These are phyloP conservation scores for Coemansia sp. DNA, from an alignment of 192 early-diverging fungal species.

Conservation along the genomic window DNA sequence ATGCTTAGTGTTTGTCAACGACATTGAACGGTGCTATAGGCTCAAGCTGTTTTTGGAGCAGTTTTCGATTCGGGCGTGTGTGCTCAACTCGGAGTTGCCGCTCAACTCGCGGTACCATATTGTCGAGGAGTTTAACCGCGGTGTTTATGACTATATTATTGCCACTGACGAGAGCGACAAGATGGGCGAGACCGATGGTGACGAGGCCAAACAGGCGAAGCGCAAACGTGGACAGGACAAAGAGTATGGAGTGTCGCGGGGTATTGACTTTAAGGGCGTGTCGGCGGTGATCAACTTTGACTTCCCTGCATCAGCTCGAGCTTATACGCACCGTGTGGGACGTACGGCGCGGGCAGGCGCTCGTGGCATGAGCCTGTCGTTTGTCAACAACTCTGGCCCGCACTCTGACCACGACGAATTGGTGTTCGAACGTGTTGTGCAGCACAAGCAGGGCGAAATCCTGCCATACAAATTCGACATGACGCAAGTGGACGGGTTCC, in stretches of 20 bases:
- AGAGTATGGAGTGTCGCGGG: slow-evolving; percentile 95
- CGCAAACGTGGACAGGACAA: slow-evolving; percentile 63
- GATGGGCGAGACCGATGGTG: slow-evolving; percentile 61
- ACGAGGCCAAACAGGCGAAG: slow-evolving; percentile 35
- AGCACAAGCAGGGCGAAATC: slow-evolving; percentile 59
- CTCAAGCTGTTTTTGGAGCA: slow-evolving; percentile 95
- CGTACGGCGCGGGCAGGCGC: slow-evolving; percentile 91
- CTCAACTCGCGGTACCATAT: slow-evolving; percentile 90
- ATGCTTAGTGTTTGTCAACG: slow-evolving; percentile 93
- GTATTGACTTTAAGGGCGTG: slow-evolving; percentile 94
- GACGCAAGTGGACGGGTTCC: slow-evolving; percentile 85
- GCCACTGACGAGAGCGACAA: slow-evolving; percentile 88
- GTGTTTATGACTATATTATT: slow-evolving; percentile 92
- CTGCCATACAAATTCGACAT: slow-evolving; percentile 85
- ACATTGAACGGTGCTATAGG: slow-evolving; percentile 90
- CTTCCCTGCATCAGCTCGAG: slow-evolving; percentile 78
- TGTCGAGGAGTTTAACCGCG: slow-evolving; percentile 96
- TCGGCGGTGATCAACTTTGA: slow-evolving; percentile 97
- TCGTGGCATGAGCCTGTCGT: slow-evolving; percentile 85
- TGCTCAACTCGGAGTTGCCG: slow-evolving; percentile 94
- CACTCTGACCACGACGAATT: slow-evolving; percentile 58
- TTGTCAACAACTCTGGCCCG: slow-evolving; percentile 67
- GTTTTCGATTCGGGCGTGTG: slow-evolving; percentile 87
- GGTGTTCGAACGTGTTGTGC: slow-evolving; percentile 74
- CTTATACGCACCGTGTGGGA: slow-evolving; percentile 93